These are phyloP conservation scores for Periconia digitata DNA, from an alignment of 2,329 filamentous ascomycete genomes.

Conservation along the genomic window DNA sequence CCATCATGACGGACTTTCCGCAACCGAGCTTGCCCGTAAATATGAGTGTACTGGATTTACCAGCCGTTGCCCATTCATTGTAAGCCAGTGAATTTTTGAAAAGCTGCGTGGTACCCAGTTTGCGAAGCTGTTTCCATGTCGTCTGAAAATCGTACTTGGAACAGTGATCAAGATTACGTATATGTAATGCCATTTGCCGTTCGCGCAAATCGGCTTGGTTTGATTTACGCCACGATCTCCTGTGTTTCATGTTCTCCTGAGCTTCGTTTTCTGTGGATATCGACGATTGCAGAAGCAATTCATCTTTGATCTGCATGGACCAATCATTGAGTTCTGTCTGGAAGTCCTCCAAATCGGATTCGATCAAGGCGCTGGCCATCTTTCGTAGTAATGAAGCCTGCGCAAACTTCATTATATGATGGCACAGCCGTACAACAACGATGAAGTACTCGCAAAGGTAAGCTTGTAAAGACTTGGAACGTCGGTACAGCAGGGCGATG, in stretches of 20 bases:
- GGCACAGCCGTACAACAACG: slow-evolving; percentile 45
- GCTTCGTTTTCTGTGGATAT: slow-evolving; percentile 18
- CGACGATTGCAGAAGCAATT: slow-evolving; percentile 16
- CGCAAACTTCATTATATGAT: slow-evolving; percentile 34
- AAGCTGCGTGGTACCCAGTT: slow-evolving; percentile 40
- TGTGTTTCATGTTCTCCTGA: slow-evolving; percentile 27
- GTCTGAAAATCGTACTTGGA: slow-evolving; percentile 47
- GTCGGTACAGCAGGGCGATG: slow-evolving; percentile 45
- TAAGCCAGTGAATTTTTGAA: slow-evolving; percentile 15
- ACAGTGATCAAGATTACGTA: slow-evolving; percentile 42
- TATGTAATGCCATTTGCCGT: slow-evolving; percentile 17
- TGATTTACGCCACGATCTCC: slow-evolving; percentile 18
- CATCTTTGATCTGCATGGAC: slow-evolving; percentile 42
- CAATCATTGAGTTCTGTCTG: slow-evolving; percentile 39
- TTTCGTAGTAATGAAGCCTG: slow-evolving; percentile 37
- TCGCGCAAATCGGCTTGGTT: slow-evolving; percentile 11
- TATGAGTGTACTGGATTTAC: slow-evolving; percentile 33
- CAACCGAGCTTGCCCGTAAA: slow-evolving; percentile 47
- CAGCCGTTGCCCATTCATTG: not conserved
- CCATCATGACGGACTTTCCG: slow-evolving; percentile 50
- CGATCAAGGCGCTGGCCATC: slow-evolving; percentile 33
- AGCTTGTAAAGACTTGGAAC: slow-evolving; percentile 40
- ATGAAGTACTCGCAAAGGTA: slow-evolving; percentile 48
- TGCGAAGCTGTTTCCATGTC: slow-evolving; percentile 48
- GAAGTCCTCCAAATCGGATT: slow-evolving; percentile 36